Base-by-base conservation (phyloP, 805 yeast species). In the Kluyveromyces aestuarii region DNA sequence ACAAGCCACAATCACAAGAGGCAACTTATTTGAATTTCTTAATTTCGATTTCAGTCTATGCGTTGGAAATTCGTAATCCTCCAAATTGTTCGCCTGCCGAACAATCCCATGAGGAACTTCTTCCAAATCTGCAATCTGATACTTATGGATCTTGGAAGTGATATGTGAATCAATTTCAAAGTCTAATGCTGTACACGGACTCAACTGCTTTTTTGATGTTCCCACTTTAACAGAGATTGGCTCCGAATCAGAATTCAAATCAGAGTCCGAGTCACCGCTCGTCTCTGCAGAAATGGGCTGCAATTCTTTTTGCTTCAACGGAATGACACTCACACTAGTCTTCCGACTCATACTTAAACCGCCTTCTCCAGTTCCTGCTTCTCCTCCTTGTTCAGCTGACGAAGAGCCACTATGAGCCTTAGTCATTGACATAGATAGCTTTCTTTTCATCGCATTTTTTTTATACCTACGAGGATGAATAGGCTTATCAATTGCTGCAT, bases 31-130 rank as follows among this genome's bases (percentile, higher is more conserved):
- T 48, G 84, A 80, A 59, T 88, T 93, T 49, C 77, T 69, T 59
- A 90, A 67, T 48, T 75, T 75, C 21, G 81, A 79, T 30, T 87
- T 83, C 47, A 91, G 72, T 51, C 98, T 72, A 68, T 93, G 98
- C 1, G 84, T 78, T 2, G 99, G 99, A 66, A 93, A 93, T 49
- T 72, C 66, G 68, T 93, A 93, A 44, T 79, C 76, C 13, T 75
- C 77, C 25, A 90, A 67, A 11, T 68, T 69, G 52, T 79, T 80
- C 1, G 98, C 90, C 67, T 93, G 99, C 52, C 99, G 77, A 44
- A 80, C 82, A 47, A 93, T 79, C 1, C 98, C 97, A 57, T 86
- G 90, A 0, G 99, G 99, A 11, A 93, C 96, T 67, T 93, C 99
- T 65, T 93, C 99, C 50, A 93, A 74, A 61, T 90, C 96, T 0